A percentile compares a stretch with the other conserved stretches of the same genome.
These are phyloP conservation scores for Claviceps fusiformis DNA, from an alignment of 2,329 filamentous ascomycete species.

Conservation along the genomic window DNA sequence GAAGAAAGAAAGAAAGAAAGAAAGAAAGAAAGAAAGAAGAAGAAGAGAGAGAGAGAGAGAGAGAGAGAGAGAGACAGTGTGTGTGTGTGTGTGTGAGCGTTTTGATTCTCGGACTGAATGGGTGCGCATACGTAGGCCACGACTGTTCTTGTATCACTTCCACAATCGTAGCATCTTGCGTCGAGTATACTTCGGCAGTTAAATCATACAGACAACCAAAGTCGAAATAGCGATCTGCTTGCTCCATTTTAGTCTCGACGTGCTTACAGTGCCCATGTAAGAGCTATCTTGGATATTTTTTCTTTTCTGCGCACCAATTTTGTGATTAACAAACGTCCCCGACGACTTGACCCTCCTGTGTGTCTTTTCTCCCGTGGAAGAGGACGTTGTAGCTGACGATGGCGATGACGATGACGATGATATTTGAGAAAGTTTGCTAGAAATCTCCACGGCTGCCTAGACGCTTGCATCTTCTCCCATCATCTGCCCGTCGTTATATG, in stretches of 20 bases:
- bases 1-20: too few relatives aligned
- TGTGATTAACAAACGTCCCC: conserved; percentile 8
- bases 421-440: conserved; percentile 22
- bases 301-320: conserved; percentile 10
- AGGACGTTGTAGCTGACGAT: conserved; percentile 1
- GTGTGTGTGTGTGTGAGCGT: too few relatives aligned
- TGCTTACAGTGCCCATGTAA: background rate
- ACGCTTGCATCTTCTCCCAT: conserved; percentile 20
- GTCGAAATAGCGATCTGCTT: conserved; percentile 20
- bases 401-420: background rate
- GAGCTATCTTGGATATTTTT: background rate
- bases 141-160: conserved; percentile 32
- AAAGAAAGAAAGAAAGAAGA: too few relatives aligned
- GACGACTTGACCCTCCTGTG: background rate
- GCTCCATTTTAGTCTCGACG: background rate
- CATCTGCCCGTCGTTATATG: conserved; percentile 24
- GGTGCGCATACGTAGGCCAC: conserved; percentile 23
- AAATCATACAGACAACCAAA: conserved; percentile 38
- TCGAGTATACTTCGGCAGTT: conserved; percentile 30
- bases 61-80: too few relatives aligned
- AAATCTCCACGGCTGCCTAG: conserved; percentile 39
- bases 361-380: background rate
- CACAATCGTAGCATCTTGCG: conserved; percentile 25
- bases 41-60: too few relatives aligned
- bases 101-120: too few relatives aligned